phyloP scores from a whole-genome alignment of 208 protist genomes.

The Acanthamoeba triangularis region DNA sequence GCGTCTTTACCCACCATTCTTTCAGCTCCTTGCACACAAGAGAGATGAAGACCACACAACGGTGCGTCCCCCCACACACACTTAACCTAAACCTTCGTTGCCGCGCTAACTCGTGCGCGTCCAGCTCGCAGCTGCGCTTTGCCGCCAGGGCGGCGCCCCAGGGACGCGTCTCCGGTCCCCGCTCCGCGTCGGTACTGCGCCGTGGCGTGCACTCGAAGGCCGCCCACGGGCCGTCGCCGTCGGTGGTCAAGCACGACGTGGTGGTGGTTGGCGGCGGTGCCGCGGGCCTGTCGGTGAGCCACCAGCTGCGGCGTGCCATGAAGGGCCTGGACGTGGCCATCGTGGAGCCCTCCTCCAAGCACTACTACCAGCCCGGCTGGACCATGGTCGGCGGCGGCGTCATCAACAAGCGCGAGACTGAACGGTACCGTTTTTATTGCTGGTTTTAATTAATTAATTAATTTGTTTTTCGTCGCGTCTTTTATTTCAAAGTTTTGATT shows the following conservation, averaged over 20 bases:
- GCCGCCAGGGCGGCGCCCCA: no score
- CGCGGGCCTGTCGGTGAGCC: slow-evolving; percentile 80
- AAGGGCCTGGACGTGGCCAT: slow-evolving; percentile 70
- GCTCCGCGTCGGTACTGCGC: not conserved
- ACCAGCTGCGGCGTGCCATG: slow-evolving; percentile 67
- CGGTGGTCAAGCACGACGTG: slow-evolving; percentile 72
- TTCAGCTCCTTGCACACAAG: no score
- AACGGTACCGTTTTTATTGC: not conserved
- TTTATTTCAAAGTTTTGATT: not conserved
- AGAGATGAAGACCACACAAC: no score
- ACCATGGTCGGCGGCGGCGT: slow-evolving; percentile 88
- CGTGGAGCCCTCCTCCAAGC: slow-evolving; percentile 82
- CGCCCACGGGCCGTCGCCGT: not conserved
- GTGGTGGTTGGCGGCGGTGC: slow-evolving; percentile 86
- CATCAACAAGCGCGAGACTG: slow-evolving; percentile 55
- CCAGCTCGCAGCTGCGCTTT: no score
- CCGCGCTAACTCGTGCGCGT: no score
- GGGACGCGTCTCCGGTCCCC: no score
- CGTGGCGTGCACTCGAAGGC: not conserved
- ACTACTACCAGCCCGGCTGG: slow-evolving; percentile 90
- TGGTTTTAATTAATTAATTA: not conserved
- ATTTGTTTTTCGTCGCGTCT: not conserved
- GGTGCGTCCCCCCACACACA: no score
- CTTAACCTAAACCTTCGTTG: no score
- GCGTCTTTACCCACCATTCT: no score